Conservation (phyloP, 2,329 filamentous ascomycete species). For the Alternaria angustiovoidea region DNA sequence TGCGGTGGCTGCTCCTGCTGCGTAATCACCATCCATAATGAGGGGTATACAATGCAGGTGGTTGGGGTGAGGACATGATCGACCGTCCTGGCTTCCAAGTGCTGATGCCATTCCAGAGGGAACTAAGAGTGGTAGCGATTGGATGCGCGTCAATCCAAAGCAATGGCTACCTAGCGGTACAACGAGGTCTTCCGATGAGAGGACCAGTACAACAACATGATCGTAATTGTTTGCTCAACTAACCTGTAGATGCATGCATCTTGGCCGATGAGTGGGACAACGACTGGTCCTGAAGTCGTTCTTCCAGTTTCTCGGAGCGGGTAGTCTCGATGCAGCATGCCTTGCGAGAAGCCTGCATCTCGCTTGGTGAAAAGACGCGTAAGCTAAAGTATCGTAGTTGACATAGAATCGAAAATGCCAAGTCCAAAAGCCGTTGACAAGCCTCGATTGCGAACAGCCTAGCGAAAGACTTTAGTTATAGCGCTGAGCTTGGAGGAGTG, state of each 20-base stretch:
- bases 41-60: not conserved
- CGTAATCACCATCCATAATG: not conserved
- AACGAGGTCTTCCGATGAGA: not conserved
- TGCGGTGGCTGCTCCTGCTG: not conserved
- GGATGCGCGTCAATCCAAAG: not conserved
- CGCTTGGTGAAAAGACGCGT: slow-evolving; percentile 4
- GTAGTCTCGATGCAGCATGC: not conserved
- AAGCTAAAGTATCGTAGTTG: not conserved
- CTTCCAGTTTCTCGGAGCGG: not conserved
- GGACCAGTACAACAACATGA: not conserved
- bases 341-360: not conserved
- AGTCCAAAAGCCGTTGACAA: not conserved
- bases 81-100: not conserved
- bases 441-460: not conserved
- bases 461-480: not conserved
- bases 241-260: not conserved
- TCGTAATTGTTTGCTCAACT: not conserved
- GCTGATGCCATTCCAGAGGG: not conserved
- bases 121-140: not conserved
- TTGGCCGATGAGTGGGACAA: not conserved
- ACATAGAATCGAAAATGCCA: not conserved
- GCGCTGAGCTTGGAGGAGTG: slow-evolving; percentile 3
- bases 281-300: not conserved
- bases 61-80: not conserved
- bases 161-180: not conserved